Conservation (phyloP, 2,329 filamentous ascomycete genomes). For the Daldinia sp. region DNA sequence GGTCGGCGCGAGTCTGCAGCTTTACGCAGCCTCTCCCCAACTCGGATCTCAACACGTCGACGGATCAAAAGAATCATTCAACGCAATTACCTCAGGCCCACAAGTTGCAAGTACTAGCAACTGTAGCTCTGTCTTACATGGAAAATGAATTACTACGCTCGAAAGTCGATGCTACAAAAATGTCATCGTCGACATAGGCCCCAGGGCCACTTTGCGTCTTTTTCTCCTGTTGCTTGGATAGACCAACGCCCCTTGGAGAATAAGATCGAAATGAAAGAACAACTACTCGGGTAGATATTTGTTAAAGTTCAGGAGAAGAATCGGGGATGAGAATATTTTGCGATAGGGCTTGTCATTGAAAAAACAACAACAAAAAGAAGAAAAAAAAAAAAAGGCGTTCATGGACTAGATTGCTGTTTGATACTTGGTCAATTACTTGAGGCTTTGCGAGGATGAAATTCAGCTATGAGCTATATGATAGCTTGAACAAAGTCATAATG, state of each 20-base stretch:
- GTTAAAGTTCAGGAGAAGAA: background rate
- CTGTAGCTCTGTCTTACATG: conserved; percentile 22
- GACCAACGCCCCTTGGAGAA: background rate
- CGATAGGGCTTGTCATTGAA: background rate
- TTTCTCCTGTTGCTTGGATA: background rate
- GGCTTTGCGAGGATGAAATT: too few species aligned
- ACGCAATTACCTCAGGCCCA: background rate
- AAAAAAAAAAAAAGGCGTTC: too few species aligned
- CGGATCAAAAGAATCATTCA: background rate
- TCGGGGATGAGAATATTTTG: background rate
- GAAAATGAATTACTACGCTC: background rate
- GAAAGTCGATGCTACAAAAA: too few species aligned
- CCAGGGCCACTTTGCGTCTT: background rate
- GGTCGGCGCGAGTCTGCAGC: conserved; percentile 31
- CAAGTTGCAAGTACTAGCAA: conserved; percentile 20
- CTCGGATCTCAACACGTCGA: background rate
- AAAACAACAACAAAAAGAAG: too few species aligned
- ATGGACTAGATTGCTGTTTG: too few species aligned
- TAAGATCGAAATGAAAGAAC: background rate
- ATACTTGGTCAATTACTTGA: too few species aligned
- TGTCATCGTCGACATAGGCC: background rate
- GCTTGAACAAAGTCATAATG: too few species aligned
- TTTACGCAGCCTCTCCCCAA: conserved; percentile 1
- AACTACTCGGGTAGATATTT: background rate
- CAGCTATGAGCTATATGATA: too few species aligned